Evolutionary conservation across 305 asterid genomes (phyloP).

Genomic region (Plantago lanceolata): DNA sequence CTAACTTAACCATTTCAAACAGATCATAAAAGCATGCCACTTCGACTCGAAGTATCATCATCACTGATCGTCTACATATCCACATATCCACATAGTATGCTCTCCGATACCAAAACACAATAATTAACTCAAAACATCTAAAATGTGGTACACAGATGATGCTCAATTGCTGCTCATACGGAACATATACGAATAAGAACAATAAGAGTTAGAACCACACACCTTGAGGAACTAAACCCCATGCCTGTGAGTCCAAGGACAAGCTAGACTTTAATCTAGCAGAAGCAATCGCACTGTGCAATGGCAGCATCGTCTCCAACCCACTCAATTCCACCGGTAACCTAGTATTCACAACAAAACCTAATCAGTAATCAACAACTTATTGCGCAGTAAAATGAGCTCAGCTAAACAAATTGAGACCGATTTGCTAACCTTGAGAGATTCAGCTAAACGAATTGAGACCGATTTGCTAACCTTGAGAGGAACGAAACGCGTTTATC

Average conservation of each 20-base stretch:
- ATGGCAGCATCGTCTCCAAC: conserved; percentile 48
- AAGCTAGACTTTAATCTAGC: conserved; percentile 47
- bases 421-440: conserved; percentile 38
- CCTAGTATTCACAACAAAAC: conserved; percentile 31
- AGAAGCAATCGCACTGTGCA: conserved; percentile 60
- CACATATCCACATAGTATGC: too few relatives aligned
- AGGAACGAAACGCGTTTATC: conserved; percentile 32
- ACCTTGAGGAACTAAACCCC: conserved; percentile 64
- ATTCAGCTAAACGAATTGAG: neutral
- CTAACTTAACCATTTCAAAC: too few relatives aligned
- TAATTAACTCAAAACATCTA: neutral
- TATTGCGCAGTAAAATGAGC: neutral
- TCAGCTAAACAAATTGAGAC: neutral
- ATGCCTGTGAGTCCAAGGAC: conserved; percentile 47
- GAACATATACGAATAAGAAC: neutral
- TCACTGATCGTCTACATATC: too few relatives aligned
- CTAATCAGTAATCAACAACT: neutral
- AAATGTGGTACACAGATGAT: neutral
- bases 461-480: conserved; percentile 35
- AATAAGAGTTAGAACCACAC: neutral
- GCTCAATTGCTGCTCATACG: too few relatives aligned
- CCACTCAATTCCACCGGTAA: conserved; percentile 56
- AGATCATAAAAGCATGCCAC: too few relatives aligned
- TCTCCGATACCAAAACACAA: neutral
- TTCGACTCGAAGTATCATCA: too few relatives aligned